These are phyloP conservation scores for Quercus alba DNA, from an alignment of 306 rosid genomes.

Conservation along the genomic window DNA sequence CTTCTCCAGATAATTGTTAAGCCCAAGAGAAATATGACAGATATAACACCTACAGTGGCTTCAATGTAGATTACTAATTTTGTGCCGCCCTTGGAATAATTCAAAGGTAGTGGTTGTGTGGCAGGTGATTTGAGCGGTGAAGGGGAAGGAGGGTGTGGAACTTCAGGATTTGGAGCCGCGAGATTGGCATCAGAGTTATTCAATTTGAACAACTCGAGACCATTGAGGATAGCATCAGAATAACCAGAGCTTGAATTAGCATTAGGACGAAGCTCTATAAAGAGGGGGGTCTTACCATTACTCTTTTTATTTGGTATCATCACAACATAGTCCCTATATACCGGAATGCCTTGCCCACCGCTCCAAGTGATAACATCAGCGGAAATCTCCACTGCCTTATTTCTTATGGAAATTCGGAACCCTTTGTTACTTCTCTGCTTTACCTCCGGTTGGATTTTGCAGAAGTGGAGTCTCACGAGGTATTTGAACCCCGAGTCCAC, in stretches of 20 bases:
- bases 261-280: too few relatives aligned
- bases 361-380: neutral
- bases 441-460: neutral
- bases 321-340: neutral
- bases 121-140: too few relatives aligned
- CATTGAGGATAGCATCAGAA: too few relatives aligned
- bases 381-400: neutral
- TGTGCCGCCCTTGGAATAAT: too few relatives aligned
- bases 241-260: too few relatives aligned
- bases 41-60: too few relatives aligned
- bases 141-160: neutral
- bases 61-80: too few relatives aligned
- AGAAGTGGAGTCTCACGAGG: conserved; percentile 21
- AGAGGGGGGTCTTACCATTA: neutral
- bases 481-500: conserved; percentile 10
- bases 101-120: too few relatives aligned
- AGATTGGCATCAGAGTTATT: neutral
- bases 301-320: neutral
- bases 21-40: too few relatives aligned
- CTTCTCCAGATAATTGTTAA: too few relatives aligned
- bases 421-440: neutral
- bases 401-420: conserved; percentile 4
- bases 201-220: too few relatives aligned
- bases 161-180: neutral
- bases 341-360: conserved; percentile 1